Evolutionary conservation across 345 rosid genomes (phyloP).

Genomic region (Citrus cavaleriei): DNA sequence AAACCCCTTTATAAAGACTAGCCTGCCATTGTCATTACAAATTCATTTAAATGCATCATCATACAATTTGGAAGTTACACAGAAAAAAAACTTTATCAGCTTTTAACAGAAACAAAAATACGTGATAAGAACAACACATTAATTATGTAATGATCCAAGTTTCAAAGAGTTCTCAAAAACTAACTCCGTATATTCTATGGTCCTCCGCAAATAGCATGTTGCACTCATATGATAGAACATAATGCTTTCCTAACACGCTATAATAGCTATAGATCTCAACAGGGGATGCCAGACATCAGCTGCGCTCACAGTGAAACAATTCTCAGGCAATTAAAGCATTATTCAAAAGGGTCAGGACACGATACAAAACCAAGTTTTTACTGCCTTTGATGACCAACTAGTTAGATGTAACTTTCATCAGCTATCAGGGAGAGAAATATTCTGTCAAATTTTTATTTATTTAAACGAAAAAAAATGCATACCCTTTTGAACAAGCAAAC

Average conservation of each 20-base stretch:
- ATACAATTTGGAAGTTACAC: background rate
- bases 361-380: background rate
- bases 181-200: background rate
- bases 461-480: background rate
- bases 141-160: background rate
- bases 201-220: background rate
- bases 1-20: constrained; percentile 39
- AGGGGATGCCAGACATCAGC: background rate
- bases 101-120: background rate
- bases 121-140: background rate
- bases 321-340: background rate
- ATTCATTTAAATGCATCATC: background rate
- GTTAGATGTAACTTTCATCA: background rate
- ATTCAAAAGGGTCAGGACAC: background rate
- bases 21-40: constrained; percentile 31
- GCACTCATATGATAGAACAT: background rate
- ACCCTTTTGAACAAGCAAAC: background rate
- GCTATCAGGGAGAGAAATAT: background rate
- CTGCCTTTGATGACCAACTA: background rate
- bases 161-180: background rate
- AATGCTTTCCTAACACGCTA: background rate
- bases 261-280: background rate
- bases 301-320: background rate
- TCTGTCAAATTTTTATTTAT: background rate
- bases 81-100: background rate